Base-by-base conservation (phyloP, 2,329 filamentous ascomycete genomes). In the Eutypa lata region DNA sequence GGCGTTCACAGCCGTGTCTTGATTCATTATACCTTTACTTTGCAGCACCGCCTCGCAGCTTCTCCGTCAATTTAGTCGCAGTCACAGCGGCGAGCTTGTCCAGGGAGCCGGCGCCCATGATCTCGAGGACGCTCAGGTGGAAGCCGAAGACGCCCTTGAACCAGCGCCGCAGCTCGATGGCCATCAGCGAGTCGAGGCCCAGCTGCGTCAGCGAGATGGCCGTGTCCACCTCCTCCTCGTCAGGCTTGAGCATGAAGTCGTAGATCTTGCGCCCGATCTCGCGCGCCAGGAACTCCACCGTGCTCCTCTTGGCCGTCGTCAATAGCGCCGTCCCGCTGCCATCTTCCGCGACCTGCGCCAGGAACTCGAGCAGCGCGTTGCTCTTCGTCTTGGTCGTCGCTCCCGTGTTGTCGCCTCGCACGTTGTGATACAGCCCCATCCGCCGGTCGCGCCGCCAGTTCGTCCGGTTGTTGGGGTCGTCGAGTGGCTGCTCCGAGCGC, bases 101-200 rank as follows among this genome's bases (percentile, higher is more conserved):
- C 8, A 59, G 46, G 16, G 54, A 57, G 13, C 58, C 58, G 14
- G 51, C 53, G 3, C 58, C 58, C 8, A 59, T 51, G 24, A 61
- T 58, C 50, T 60, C 59, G 16, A 61, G 47, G 14, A 60, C 59
- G 28, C 57, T 57, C 28, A 61, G 42, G 37, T 55, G 50, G 26
- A 60, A 53, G 26, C 62, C 65, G 35, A 71, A 65, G 5, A 53
- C 57, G 54, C 61, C 56, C 46, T 59, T 64, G 53, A 61, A 67
- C 68, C 68, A 71, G 2, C 50, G 54, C 2, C 66, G 49, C 45
- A 71, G 44, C 56, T 71, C 69, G 43, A 71, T 64, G 0, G 59
- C 65, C 42, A 70, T 61, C 10, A 72, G 47, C 10, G 60, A 65
- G 47, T 71, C 69, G 28, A 71, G 42, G 0, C 69, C 68, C 18